Conservation (phyloP, 805 yeast species). For the Lipomyces japonicus region DNA sequence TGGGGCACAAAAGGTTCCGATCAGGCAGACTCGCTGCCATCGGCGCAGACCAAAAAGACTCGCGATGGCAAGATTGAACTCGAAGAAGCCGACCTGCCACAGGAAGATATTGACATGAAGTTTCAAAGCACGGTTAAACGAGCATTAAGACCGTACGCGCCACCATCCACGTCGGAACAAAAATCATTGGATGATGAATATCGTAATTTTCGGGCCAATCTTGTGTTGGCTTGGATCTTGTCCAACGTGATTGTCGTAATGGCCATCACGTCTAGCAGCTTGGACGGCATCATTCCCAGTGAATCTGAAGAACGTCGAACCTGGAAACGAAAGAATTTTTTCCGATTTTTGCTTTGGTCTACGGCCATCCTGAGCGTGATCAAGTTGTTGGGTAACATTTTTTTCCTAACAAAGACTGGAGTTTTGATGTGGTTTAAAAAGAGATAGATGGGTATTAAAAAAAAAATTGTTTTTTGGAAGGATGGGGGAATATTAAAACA, state of each 20-base stretch:
- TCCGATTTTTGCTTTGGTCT: slow-evolving; percentile 54
- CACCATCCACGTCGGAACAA: slow-evolving; percentile 34
- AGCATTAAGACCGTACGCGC: slow-evolving; percentile 50
- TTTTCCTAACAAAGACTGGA: slow-evolving; percentile 42
- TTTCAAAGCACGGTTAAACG: slow-evolving; percentile 47
- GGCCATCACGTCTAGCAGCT: slow-evolving; percentile 40
- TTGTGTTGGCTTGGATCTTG: slow-evolving; percentile 41
- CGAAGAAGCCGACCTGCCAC: slow-evolving; percentile 47
- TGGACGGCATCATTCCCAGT: slow-evolving; percentile 28
- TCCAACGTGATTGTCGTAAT: slow-evolving; percentile 40
- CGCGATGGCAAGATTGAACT: slow-evolving; percentile 55
- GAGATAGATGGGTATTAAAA: no score
- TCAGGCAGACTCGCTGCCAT: slow-evolving; percentile 52
- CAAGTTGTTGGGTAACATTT: slow-evolving; percentile 52
- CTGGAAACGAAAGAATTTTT: slow-evolving; percentile 38
- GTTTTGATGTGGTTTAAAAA: slow-evolving; percentile 17
- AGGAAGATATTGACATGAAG: slow-evolving; percentile 53
- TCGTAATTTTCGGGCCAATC: slow-evolving; percentile 42
- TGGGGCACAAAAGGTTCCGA: slow-evolving; percentile 75
- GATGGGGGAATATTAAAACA: no score
- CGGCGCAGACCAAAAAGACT: slow-evolving; percentile 45
- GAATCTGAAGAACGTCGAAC: slow-evolving; percentile 6
- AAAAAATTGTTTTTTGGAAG: no score
- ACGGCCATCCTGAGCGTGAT: slow-evolving; percentile 60
- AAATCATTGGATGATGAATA: slow-evolving; percentile 38